Evolutionary conservation across 371 early-diverging fungal genomes (phyloP), one percentile per base, ranked within the genome.

Genomic region (Actinomucor elegans): DNA sequence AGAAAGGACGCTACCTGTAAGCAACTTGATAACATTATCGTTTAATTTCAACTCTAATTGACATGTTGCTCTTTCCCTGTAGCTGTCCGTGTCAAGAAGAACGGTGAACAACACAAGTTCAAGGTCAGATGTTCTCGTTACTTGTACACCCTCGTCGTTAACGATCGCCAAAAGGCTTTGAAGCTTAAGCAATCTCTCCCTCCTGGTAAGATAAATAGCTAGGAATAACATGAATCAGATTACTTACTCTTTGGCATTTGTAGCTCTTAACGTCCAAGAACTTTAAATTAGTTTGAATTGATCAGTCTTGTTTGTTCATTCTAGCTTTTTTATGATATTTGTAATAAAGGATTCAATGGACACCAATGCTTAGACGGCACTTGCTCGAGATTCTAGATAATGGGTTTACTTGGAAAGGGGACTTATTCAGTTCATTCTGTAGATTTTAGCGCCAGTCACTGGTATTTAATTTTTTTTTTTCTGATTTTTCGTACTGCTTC

Each of bases 121-220:
- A 97, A 97, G 93, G 91, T 96, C 62, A 89, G 97, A 71, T 92
- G 95, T 88, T 89, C 94, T 51, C 84, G 85, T 63, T 94, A 92
- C 85, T 84, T 97, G 65, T 94, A 94, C 90, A 97, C 75, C 53
- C 83, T 96, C 57, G 87, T 90, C 52, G 90, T 96, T 59, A 83
- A 92, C 53, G 97, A 97, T 75, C 77, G 84, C 53, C 87, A 86
- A 71, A 97, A 94, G 89, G 97, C 96, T 69, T 83, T 86, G 74
- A 96, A 97, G 89, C 85, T 97, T 57, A 90, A 86, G 75, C 90
- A 90, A 75, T 86, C 88, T 49, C 86, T 91, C 44, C 92, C 92
- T 56, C 88, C 91, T 55, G 85, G 88, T 84, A 81, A 65, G 71
- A 4, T 34, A 1, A n/a, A 34, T 1, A 12, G 24, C n/a, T n/a